Base-by-base conservation (phyloP, 176 grass and related monocot species). In the Alopecurus myosuroides region DNA sequence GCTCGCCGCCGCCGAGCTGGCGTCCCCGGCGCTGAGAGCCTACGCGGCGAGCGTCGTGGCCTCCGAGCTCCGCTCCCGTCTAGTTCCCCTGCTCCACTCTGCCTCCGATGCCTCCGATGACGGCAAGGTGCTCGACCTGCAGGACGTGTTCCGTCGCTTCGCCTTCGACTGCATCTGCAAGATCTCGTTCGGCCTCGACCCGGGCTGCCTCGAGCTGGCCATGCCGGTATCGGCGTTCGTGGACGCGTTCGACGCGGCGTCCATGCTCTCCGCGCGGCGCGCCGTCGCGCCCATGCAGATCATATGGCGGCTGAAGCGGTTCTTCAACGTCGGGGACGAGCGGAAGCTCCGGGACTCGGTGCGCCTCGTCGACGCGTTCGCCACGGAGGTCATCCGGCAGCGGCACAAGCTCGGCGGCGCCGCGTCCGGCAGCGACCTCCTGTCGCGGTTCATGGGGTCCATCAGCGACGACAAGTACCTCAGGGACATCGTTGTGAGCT, bases 91-190 rank as follows among this genome's bases (percentile, higher is more conserved):
- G 74, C 93, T 98, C 15, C 31, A 88, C 52, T 84, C 86, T 2
- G 85, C 91, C 7, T 85, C 82, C 37, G 20, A 6, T 0, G n/a
- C 52, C 18, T 85, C 39, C 34, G 15, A 28, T 8, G 65, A 61
- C 6, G 57, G 42, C 80, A 92, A 30, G 87, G 77, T 87, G 35
- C 82, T 98, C 2, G 92, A 95, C 82, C 84, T 95, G 81, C 94
- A 97, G 81, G 91, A 97, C 78, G 87, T 92, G 70, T 97, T 94
- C 84, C 85, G 87, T 1, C 88, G 91, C 45, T 97, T 97, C 51
- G 82, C 94, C 25, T 97, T 97, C 77, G 94, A 97, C 81, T 89
- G 85, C 89, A 91, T 97, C 70, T 94, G 94, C 81, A 97, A 90
- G 67, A 94, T 97, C 75, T 91, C 91, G 0, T 97, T 94, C 62